A percentile compares a stretch with the other conserved stretches of the same genome.
Conservation (phyloP, 305 asterid genomes). For the Ruellia speciosa region DNA sequence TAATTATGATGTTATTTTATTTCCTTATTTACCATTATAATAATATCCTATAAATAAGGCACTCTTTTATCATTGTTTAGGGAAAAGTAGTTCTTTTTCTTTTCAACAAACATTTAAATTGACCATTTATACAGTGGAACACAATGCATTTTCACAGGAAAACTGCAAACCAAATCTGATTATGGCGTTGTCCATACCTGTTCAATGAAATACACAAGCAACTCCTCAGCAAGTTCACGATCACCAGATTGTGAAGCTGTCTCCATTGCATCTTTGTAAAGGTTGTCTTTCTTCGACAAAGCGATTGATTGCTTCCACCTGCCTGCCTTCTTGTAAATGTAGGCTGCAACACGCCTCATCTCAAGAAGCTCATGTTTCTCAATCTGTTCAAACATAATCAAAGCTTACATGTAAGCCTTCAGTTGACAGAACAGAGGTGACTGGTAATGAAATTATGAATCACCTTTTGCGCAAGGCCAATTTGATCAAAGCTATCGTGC, state of each 20-base stretch:
- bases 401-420: slow-evolving; percentile 12
- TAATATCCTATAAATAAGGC: too few species aligned
- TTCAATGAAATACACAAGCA: slow-evolving; percentile 91
- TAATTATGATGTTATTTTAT: too few species aligned
- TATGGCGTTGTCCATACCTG: slow-evolving; percentile 42
- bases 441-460: slow-evolving; percentile 13
- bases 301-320: slow-evolving; percentile 98
- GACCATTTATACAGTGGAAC: background rate
- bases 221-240: slow-evolving; percentile 98
- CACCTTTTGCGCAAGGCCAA: slow-evolving; percentile 99
- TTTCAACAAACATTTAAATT: background rate
- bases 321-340: slow-evolving; percentile 98
- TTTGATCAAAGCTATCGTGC: slow-evolving; percentile 95
- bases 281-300: slow-evolving; percentile 90
- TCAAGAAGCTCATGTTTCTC: slow-evolving; percentile 99
- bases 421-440: slow-evolving; percentile 7
- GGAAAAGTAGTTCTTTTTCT: too few species aligned
- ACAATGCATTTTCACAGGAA: background rate
- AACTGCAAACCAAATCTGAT: background rate
- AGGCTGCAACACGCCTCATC: slow-evolving; percentile 99
- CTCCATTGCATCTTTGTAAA: slow-evolving; percentile 98
- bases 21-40: too few species aligned
- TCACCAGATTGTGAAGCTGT: slow-evolving; percentile 99
- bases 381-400: slow-evolving; percentile 43
- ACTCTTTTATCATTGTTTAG: too few species aligned